These are phyloP conservation scores for Moesziomyces sp. DNA, from an alignment of 1,284 basidiomycete genomes.

Conservation along the genomic window DNA sequence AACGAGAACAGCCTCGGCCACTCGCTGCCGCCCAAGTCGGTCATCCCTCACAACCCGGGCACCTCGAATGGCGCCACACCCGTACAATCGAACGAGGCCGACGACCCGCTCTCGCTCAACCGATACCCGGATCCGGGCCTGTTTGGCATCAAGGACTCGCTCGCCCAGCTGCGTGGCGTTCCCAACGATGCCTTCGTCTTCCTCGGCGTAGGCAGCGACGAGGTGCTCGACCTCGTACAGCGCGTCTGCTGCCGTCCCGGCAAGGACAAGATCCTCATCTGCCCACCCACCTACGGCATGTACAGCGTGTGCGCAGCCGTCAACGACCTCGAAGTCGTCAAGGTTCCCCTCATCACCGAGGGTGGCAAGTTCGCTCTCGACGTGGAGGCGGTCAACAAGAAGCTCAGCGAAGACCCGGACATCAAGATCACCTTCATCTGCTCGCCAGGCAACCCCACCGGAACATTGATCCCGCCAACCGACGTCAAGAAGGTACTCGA, in stretches of 20 bases:
- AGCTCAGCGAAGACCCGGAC: conserved; percentile 51
- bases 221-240: conserved; percentile 94
- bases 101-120: conserved; percentile 73
- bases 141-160: conserved; percentile 79
- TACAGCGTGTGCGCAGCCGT: conserved; percentile 93
- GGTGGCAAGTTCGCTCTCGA: conserved; percentile 81
- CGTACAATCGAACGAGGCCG: conserved; percentile 20
- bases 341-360: conserved; percentile 81
- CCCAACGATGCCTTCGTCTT: conserved; percentile 75
- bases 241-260: conserved; percentile 86
- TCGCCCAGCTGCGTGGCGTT: conserved; percentile 74
- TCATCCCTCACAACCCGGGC: conserved; percentile 44
- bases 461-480: conserved; percentile 82
- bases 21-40: conserved; percentile 73
- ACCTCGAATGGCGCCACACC: conserved; percentile 23
- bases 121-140: conserved; percentile 88
- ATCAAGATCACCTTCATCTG: conserved; percentile 95
- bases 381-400: conserved; percentile 44
- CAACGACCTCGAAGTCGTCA: conserved; percentile 88
- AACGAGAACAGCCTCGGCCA: conserved; percentile 96
- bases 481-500: conserved; percentile 81
- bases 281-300: conserved; percentile 98
- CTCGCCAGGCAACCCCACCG: conserved; percentile 97
- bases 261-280: conserved; percentile 75
- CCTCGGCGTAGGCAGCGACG: conserved; percentile 95